Evolutionary conservation across 768 basidiomycete genomes (phyloP), one percentile per base, ranked within the genome.

Genomic region (Boletellus ananiceps): DNA sequence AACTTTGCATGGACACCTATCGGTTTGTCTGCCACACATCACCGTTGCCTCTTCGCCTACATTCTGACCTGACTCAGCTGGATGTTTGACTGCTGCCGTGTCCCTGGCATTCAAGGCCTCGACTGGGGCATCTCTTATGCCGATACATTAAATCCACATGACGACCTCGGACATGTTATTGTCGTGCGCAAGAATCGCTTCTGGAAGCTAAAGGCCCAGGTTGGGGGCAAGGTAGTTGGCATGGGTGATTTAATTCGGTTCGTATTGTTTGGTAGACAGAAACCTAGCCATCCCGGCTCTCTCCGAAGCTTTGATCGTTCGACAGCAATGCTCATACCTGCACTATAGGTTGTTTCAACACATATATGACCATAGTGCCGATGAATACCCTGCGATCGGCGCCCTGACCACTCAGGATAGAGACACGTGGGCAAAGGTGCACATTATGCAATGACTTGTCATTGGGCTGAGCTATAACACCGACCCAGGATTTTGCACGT

Each of bases 81-180:
- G 90, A 91, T 93, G 90, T 93, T 93, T 57, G 90, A 93, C 63
- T 90, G 88, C 64, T 88, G 81, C 55, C 86, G 90, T 47, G 73
- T 93, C 16, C 90, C 90, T 2, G 86, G 86, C 1, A 66, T 72
- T 9, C 76, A 84, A 39, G 85, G 86, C 15, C 68, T 82, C 4
- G 93, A 97, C 63, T 88, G 88, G 80, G 82, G 83, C 54, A 69
- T 83, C 16, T 81, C 83, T 14, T 80, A 88, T 54, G 82, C 88
- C 0, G 83, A 83, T 9, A 54, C 43, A 35, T 48, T 57, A 19
- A 52, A 50, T 29, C 54, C 52, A n/a, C 48, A 54, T n/a, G 33
- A 50, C 8, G 74, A 82, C 43, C 76, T 80, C 16, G 90, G 89
- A 0, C 90, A 94, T 65, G 78, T 97, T 51, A 72, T 94, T 40